Conservation (phyloP, 2,329 filamentous ascomycete genomes). For the Alternaria gansuensis region DNA sequence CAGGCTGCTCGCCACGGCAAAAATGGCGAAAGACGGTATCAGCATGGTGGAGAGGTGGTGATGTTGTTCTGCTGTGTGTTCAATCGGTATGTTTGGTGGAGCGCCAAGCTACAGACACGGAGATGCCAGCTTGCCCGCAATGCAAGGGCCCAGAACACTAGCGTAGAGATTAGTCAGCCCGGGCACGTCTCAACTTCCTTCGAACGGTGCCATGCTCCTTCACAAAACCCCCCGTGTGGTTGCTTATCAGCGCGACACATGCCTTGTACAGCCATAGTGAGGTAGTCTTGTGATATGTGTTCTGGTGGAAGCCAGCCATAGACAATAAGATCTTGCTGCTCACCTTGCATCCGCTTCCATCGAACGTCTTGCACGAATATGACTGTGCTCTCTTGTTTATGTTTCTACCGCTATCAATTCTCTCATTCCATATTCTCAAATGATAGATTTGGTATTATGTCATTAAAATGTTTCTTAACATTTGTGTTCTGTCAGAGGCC, state of each 20-base stretch:
- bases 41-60: constrained; percentile 43
- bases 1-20: constrained; percentile 63
- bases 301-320: neutral
- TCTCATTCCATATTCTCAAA: neutral
- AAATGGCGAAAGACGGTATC: constrained; percentile 48
- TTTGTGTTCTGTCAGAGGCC: neutral
- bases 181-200: neutral
- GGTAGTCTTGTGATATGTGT: too few relatives aligned
- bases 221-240: neutral
- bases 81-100: constrained; percentile 15
- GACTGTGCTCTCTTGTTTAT: neutral
- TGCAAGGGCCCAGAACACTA: constrained; percentile 25
- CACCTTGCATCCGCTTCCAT: neutral
- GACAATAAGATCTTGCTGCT: neutral
- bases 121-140: constrained; percentile 49
- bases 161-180: constrained; percentile 11
- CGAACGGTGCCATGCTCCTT: constrained; percentile 1
- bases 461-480: neutral
- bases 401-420: neutral
- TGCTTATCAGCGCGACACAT: neutral
- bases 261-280: neutral
- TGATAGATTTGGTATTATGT: neutral
- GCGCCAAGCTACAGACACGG: constrained; percentile 30
- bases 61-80: constrained; percentile 24
- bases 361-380: neutral